These are phyloP conservation scores for Cytospora piceae DNA, from an alignment of 2,329 filamentous ascomycete genomes.

Conservation along the genomic window DNA sequence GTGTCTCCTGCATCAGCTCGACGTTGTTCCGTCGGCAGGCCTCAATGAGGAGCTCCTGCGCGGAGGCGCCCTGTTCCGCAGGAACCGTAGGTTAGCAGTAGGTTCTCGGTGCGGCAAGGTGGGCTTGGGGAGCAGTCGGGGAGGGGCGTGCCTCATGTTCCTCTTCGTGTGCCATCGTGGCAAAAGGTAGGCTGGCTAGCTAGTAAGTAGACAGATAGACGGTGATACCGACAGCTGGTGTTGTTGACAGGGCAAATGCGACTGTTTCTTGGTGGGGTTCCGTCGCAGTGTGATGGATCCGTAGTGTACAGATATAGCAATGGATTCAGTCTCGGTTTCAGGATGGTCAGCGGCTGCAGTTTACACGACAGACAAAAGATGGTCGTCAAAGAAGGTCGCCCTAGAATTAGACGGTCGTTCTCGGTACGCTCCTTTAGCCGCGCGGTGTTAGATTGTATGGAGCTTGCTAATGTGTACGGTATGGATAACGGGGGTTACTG, in stretches of 20 bases:
- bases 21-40: constrained; percentile 92
- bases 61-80: constrained; percentile 73
- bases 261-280: not conserved
- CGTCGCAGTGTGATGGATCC: not conserved
- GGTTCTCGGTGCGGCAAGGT: not conserved
- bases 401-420: not conserved
- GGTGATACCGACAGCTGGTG: not conserved
- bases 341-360: constrained; percentile 9
- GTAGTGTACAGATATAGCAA: constrained; percentile 6
- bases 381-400: constrained; percentile 16
- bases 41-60: constrained; percentile 85
- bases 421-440: not conserved
- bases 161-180: constrained; percentile 33
- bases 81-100: constrained; percentile 32
- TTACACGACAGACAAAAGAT: not conserved
- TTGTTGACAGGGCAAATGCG: not conserved
- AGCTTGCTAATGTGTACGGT: constrained; percentile 1
- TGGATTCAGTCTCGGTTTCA: constrained; percentile 12
- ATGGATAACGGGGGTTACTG: not conserved
- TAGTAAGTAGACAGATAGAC: not conserved
- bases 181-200: not conserved
- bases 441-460: constrained; percentile 11
- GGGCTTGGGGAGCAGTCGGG: not conserved
- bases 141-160: constrained; percentile 38
- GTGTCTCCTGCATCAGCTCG: constrained; percentile 77